phyloP scores from a whole-genome alignment of 176 grass and related monocot species.

The Leersia perrieri region DNA sequence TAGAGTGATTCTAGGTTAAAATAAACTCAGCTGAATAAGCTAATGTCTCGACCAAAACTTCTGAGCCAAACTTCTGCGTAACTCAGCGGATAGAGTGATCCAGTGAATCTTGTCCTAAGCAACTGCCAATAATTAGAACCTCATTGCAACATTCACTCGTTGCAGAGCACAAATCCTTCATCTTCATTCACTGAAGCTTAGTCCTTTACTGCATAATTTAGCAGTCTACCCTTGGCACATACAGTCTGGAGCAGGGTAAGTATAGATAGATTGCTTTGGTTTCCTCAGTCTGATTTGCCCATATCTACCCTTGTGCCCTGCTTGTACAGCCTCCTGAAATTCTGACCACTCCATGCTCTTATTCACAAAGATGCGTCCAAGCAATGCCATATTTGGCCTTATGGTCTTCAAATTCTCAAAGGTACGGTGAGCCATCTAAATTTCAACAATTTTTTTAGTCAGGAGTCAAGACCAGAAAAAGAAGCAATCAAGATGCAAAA shows the following conservation, averaged over 20 bases:
- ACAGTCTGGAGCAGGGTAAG: conserved; percentile 94
- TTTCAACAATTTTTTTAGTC: conserved; percentile 1
- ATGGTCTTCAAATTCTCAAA: conserved; percentile 82
- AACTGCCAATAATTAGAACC: not conserved
- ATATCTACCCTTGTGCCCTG: conserved; percentile 76
- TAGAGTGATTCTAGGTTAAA: not conserved
- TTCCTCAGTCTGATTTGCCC: conserved; percentile 86
- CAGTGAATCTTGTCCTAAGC: not conserved
- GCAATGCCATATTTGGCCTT: conserved; percentile 87
- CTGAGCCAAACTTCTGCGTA: not conserved
- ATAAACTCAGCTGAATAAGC: not conserved
- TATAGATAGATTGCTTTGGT: conserved; percentile 79
- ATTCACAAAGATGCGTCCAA: conserved; percentile 81
- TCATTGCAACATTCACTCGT: not conserved
- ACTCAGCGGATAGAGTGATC: too few species aligned
- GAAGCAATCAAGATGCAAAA: not conserved
- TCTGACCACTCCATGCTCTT: conserved; percentile 74
- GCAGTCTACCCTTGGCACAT: conserved; percentile 64
- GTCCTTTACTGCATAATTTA: not conserved
- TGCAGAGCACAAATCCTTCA: not conserved
- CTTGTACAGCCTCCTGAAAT: conserved; percentile 62
- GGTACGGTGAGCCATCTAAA: conserved; percentile 74
- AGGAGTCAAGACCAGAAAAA: conserved; percentile 12
- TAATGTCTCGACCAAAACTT: conserved; percentile 21
- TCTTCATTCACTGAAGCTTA: not conserved